Percentiles rank a stretch among this genome's conserved stretches.
phyloP scores from a whole-genome alignment of 2,329 filamentous ascomycete genomes.

The Nothopassalora personata region DNA sequence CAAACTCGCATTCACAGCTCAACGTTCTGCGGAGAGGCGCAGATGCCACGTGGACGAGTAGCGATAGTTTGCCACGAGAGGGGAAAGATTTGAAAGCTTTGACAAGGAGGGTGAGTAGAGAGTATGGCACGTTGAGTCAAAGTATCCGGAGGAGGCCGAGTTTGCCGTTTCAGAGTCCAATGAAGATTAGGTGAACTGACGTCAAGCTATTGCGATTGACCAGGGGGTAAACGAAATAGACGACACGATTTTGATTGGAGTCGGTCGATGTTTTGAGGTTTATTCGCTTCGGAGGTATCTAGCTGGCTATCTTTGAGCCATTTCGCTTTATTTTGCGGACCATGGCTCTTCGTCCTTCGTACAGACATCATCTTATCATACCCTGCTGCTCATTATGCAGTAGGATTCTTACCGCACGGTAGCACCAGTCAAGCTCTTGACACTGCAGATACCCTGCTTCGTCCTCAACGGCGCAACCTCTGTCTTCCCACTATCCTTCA shows the following conservation, averaged over 20 bases:
- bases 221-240: no score
- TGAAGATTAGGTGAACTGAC: constrained; percentile 13
- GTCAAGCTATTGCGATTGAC: background rate
- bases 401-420: constrained; percentile 57
- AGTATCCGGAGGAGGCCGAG: constrained; percentile 21
- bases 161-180: constrained; percentile 24
- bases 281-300: background rate
- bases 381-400: constrained; percentile 43
- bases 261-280: background rate
- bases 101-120: constrained; percentile 25
- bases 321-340: background rate
- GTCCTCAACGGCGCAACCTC: constrained; percentile 63
- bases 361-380: background rate
- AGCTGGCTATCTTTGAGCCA: background rate
- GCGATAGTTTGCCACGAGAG: constrained; percentile 8
- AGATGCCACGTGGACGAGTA: constrained; percentile 14
- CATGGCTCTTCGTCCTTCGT: background rate
- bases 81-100: constrained; percentile 20
- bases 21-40: constrained; percentile 10
- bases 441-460: constrained; percentile 75
- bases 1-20: constrained; percentile 10
- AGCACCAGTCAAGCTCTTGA: constrained; percentile 73
- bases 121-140: constrained; percentile 27
- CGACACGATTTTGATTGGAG: no score
- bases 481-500: constrained; percentile 58